phyloP scores from a whole-genome alignment of 352 stramenopile genomes.

The Phytopythium chamaehyphon region DNA sequence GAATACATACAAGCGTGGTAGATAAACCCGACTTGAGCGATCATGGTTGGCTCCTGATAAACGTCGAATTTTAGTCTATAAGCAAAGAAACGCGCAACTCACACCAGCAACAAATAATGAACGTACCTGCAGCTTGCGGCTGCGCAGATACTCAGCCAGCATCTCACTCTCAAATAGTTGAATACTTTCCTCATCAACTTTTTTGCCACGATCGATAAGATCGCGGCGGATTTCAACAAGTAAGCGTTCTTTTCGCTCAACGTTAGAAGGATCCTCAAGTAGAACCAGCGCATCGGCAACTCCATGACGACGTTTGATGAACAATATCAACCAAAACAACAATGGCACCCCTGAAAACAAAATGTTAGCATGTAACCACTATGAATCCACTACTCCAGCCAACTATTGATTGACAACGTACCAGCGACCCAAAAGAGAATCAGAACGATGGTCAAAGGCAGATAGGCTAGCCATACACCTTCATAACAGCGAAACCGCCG shows the following conservation, averaged over 20 bases:
- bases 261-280: conserved; percentile 30
- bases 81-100: too few relatives aligned
- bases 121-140: conserved; percentile 44
- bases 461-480: conserved; percentile 50
- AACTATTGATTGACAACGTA: conserved; percentile 11
- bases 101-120: neutral
- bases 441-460: conserved; percentile 39
- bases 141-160: conserved; percentile 48
- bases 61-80: too few relatives aligned
- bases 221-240: conserved; percentile 46
- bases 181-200: conserved; percentile 45
- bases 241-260: conserved; percentile 37
- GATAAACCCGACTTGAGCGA: conserved; percentile 78
- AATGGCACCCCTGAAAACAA: conserved; percentile 45
- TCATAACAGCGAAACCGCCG: conserved; percentile 57
- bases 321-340: conserved; percentile 69
- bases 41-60: conserved; percentile 55
- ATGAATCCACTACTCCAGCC: neutral
- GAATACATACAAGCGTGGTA: conserved; percentile 60
- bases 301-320: conserved; percentile 39
- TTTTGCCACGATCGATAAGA: conserved; percentile 28
- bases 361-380: neutral
- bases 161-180: conserved; percentile 45
- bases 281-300: conserved; percentile 49
- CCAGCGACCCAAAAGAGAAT: conserved; percentile 59